A percentile compares a stretch with the other conserved stretches of the same genome.
phyloP scores from a whole-genome alignment of 495 filamentous ascomycete species.

The Aspergillus ellipticus region DNA sequence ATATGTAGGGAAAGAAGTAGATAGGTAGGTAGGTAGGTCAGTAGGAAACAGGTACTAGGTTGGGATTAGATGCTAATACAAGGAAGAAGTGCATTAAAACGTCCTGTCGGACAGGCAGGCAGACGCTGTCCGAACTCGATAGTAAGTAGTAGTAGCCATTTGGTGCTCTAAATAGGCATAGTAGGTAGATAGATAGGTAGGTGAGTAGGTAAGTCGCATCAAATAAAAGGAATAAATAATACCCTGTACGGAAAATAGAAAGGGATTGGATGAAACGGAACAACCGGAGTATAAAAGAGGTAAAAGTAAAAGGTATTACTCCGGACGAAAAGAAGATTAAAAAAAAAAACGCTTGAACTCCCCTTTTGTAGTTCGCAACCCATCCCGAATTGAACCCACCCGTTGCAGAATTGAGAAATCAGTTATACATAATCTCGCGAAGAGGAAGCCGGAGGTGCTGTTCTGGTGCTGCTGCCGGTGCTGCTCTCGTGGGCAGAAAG shows the following conservation, averaged over 20 bases:
- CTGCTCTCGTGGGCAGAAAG: background rate
- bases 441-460: background rate
- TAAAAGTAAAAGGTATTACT: background rate
- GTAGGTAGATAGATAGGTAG: background rate
- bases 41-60: no score
- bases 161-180: no score
- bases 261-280: no score
- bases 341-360: conserved; percentile 10
- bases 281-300: no score
- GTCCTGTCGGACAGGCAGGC: no score
- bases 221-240: no score
- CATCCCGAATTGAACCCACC: background rate
- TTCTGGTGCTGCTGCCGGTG: background rate
- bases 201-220: background rate
- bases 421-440: background rate
- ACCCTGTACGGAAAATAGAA: no score
- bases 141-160: background rate
- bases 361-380: conserved; percentile 11
- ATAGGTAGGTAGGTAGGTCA: no score
- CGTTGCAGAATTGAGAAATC: background rate
- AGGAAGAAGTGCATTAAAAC: no score
- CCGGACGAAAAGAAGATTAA: background rate
- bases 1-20: no score
- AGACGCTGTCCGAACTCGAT: no score
- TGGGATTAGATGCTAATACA: no score